Base-by-base conservation (phyloP, 73 alveolate genomes). In the Durusdinium trenchii region DNA sequence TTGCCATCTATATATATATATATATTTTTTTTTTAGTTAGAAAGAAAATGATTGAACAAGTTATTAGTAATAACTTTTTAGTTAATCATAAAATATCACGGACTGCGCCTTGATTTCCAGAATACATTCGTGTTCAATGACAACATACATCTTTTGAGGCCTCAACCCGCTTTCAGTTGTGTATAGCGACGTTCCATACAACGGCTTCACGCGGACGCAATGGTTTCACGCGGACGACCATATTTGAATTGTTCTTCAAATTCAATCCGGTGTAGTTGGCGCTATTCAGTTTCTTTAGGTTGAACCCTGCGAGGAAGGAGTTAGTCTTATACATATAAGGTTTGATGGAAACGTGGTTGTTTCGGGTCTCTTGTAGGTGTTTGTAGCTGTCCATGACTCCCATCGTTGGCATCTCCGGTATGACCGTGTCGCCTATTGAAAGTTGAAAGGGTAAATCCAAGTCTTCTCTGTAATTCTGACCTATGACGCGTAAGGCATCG, bases 371-470 rank as follows among this genome's bases (percentile, higher is more conserved):
- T 28, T 83, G 94, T 35, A 83, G 48, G n/a, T 83, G 94, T 48
- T 83, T 83, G 94, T 83, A 83, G 76, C 50, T 83, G 76, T 83
- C 94, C 4, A 23, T 35, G 30, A 83, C 75, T 32, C 94, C 94
- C 75, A 83, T 32, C 73, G 94, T 83, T 48, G 94, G 94, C 94
- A 83, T 83, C n/a, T 83, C 94, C 16, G 94, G 94, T 26, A 83
- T 83, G 75, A 83, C 94, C 36, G 76, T 83, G 50, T 83, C 50
- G 9, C 94, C 94, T 35, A 83, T 83, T 9, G 51, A 26, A 35
- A 83, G 32, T 48, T 83, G 94, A 28, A 83, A 83, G 52, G 71
- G 36, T n/a, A 83, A 83, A 48, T 83, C 94, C 3, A 83, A 5
- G 73, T 83, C 73, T 83, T 83, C 94, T 0, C 14, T 32, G 73